Evolutionary conservation across 345 rosid genomes (phyloP), one percentile per base, ranked within the genome.

Genomic region (Eucalyptus tenuipes): DNA sequence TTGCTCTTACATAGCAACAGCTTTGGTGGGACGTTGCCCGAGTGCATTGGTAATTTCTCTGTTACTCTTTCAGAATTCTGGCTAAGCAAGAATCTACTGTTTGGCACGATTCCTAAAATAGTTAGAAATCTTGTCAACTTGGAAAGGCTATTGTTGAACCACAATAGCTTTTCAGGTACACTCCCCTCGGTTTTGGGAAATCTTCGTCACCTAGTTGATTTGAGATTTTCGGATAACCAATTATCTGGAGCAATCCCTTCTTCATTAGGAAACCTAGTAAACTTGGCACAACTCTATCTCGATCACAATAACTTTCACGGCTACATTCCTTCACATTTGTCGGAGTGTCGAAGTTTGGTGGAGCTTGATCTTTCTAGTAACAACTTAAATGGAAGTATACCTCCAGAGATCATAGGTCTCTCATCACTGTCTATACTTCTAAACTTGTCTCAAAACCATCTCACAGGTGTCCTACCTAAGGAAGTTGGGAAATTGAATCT

Each of bases 341-440:
- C 82, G 18, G 66, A 88, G 49, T 85, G 85, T 24, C 59, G 18
- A 49, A 52, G 44, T 17, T 31, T 92, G 86, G 4, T 24, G 44
- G 27, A 2, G 10, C 87, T 91, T n/a, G 15, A 86, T 87, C 87
- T 93, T 18, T 89, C 91, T 0, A 4, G 33, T 10, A 94, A 91
- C 85, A 92, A 66, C 13, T 90, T 93, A 17, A 81, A 15, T 52
- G 93, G 95, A 9, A n/a, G 68, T 8, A 87, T 93, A 71, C 92
- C 94, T 4, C 6, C 29, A 16, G 12, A 31, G 6, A 0, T 0
- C 42, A 8, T 68, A 2, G 80, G 80, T 3, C 13, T 68, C 7
- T 68, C 80, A 31, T 68, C 80, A 16, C 12, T 68, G 1, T 80
- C 31, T 40, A 13, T 68, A 68, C 42, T 68, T 14, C 52, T 93